Evolutionary conservation across 768 basidiomycete genomes (phyloP).

Genomic region (Tylopilus plumbeoviolaceoides): DNA sequence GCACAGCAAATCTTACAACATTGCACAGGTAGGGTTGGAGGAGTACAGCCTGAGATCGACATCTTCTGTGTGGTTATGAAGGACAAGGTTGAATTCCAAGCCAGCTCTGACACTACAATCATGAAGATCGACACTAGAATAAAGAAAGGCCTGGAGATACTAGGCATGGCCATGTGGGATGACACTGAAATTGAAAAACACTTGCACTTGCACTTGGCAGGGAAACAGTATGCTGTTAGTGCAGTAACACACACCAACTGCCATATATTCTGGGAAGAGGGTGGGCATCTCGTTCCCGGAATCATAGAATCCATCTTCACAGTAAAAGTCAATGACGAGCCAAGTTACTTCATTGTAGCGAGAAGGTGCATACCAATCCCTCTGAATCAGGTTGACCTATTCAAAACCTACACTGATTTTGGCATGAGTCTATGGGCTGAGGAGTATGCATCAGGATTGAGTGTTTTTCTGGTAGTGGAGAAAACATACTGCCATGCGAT

Average conservation of each 20-base stretch:
- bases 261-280: background rate
- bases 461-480: no score
- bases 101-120: background rate
- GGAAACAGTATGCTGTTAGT: background rate
- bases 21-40: background rate
- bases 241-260: background rate
- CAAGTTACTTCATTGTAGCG: background rate
- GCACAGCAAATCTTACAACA: background rate
- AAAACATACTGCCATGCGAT: no score
- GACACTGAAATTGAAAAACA: background rate
- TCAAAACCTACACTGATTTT: no score
- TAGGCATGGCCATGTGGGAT: background rate
- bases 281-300: background rate
- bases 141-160: background rate
- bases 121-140: background rate
- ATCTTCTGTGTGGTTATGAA: background rate
- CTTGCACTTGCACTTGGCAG: background rate
- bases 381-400: no score
- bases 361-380: background rate
- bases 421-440: no score
- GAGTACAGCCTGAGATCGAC: background rate
- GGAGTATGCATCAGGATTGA: no score
- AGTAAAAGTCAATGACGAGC: background rate
- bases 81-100: background rate
- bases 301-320: background rate